Conservation (phyloP, 2,329 filamentous ascomycete species). For the Cercospora canescens region DNA sequence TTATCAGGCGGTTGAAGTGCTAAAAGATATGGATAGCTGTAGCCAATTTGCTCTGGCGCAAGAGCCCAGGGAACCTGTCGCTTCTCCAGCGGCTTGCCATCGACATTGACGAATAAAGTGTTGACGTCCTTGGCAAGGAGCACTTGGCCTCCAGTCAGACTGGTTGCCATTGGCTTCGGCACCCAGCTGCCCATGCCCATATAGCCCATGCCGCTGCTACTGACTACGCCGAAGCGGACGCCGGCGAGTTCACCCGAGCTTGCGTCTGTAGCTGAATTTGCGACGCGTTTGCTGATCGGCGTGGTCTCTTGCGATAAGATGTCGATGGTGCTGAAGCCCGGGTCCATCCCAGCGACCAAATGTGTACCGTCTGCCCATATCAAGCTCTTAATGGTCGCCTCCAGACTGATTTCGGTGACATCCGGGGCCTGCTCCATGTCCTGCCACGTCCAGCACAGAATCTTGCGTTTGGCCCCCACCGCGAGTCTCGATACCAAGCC, state of each 20-base stretch:
- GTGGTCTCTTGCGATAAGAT: constrained; percentile 71
- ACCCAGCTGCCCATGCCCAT: constrained; percentile 92
- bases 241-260: constrained; percentile 62
- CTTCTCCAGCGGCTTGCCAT: constrained; percentile 79
- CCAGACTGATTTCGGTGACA: constrained; percentile 72
- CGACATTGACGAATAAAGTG: constrained; percentile 83
- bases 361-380: constrained; percentile 89
- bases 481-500: constrained; percentile 90
- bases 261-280: constrained; percentile 27
- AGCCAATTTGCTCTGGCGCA: constrained; percentile 88
- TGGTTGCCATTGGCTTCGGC: constrained; percentile 83
- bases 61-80: constrained; percentile 88
- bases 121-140: constrained; percentile 98
- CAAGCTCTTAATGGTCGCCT: constrained; percentile 82
- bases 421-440: constrained; percentile 83
- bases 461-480: constrained; percentile 86
- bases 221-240: constrained; percentile 75
- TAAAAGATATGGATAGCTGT: constrained; percentile 94
- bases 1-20: constrained; percentile 81
- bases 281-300: constrained; percentile 62
- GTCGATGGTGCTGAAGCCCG: constrained; percentile 87
- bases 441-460: constrained; percentile 93
- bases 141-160: constrained; percentile 78
- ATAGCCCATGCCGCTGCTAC: constrained; percentile 88
- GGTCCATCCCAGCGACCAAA: constrained; percentile 86